Conservation (phyloP, 768 basidiomycete species). For the Epithele typhae region DNA sequence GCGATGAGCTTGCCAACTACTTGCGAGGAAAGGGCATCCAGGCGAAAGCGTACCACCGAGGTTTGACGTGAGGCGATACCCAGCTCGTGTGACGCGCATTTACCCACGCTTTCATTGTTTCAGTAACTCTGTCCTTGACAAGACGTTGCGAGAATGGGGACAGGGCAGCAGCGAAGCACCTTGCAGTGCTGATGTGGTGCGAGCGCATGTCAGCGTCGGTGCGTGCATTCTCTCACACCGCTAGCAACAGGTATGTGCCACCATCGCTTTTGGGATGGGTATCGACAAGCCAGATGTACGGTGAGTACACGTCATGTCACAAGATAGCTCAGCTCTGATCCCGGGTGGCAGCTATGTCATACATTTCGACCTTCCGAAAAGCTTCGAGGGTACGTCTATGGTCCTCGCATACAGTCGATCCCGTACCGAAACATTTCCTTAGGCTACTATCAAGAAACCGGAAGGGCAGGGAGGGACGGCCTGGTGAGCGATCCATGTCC, state of each 20-base stretch:
- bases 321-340: neutral
- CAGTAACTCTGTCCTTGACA: slow-evolving; percentile 48
- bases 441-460: slow-evolving; percentile 90
- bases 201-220: slow-evolving; percentile 19
- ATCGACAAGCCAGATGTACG: slow-evolving; percentile 81
- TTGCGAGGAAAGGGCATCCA: slow-evolving; percentile 64
- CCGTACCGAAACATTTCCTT: neutral
- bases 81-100: neutral
- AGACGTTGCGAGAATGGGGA: slow-evolving; percentile 53
- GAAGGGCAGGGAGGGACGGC: slow-evolving; percentile 79
- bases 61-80: slow-evolving; percentile 43
- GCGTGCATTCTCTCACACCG: neutral
- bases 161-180: slow-evolving; percentile 44
- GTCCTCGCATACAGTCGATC: neutral
- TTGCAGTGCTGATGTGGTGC: slow-evolving; percentile 59
- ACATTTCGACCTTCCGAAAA: slow-evolving; percentile 79
- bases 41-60: slow-evolving; percentile 72
- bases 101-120: neutral
- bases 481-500: slow-evolving; percentile 35
- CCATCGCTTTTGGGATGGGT: slow-evolving; percentile 83
- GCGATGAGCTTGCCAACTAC: slow-evolving; percentile 61
- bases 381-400: slow-evolving; percentile 60
- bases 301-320: slow-evolving; percentile 24
- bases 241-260: slow-evolving; percentile 58
- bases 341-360: slow-evolving; percentile 56